Conservation (phyloP, 139 green algal genomes). For the Chlamydomonas sphaeroides region DNA sequence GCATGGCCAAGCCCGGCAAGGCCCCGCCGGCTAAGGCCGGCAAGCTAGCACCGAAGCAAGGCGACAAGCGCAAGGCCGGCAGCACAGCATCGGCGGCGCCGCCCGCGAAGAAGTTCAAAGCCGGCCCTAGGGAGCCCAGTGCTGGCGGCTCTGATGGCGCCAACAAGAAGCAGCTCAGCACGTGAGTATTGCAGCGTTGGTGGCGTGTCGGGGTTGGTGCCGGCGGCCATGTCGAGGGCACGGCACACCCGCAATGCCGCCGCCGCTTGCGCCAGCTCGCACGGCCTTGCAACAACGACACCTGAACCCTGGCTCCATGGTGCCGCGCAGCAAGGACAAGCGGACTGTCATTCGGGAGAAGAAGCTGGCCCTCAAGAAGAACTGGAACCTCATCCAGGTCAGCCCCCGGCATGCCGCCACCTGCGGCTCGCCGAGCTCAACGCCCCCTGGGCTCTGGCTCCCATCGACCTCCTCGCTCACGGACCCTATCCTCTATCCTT, state of each 20-base stretch:
- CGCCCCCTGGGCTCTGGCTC: no score
- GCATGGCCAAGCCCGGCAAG: conserved; percentile 3
- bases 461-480: no score
- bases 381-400: conserved; percentile 61
- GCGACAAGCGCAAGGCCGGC: conserved; percentile 10
- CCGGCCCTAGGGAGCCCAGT: not conserved
- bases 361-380: conserved; percentile 58
- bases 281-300: no score
- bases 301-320: no score
- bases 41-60: not conserved
- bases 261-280: no score
- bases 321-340: conserved; percentile 56
- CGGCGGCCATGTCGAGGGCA: no score
- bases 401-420: no score
- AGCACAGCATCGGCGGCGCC: conserved; percentile 7
- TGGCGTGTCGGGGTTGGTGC: not conserved
- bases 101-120: conserved; percentile 2
- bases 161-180: conserved; percentile 29
- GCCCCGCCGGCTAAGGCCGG: not conserved
- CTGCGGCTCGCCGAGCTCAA: no score
- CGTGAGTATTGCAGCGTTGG: conserved; percentile 7
- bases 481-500: no score
- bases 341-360: conserved; percentile 45
- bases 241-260: no score
- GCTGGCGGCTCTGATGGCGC: not conserved